Base-by-base conservation (phyloP, 225 moss, liverwort and hornwort species). In the Ulota crispa region DNA sequence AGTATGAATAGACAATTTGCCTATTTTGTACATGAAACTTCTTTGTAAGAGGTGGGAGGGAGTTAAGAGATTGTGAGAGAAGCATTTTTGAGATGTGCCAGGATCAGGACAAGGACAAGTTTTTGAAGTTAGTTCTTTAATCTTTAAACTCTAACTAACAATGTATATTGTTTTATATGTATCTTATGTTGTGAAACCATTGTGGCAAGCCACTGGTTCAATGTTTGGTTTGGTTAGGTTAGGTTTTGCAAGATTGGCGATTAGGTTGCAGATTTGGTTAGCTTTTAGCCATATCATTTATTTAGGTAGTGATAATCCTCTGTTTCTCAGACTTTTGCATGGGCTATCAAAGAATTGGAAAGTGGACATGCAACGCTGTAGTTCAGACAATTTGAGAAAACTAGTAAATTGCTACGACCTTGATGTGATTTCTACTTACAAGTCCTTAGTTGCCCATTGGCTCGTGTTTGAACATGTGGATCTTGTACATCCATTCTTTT, bases 341-440 rank as follows among this genome's bases (percentile, higher is more conserved):
- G 0, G 39, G 21, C 3, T 39, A 1, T 21, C 2, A 0, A 39
- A 66, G 37, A 37, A 37, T 37, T 37, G 37, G 31, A 66, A 66
- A 66, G 6, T 39, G 0, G 11, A 39, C 23, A 21, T 66, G 0
- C 2, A 1, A 2, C 5, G 1, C 1, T 37, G 23, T 8, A 66
- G 1, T 34, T 8, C 2, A 2, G 11, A 66, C 1, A 66, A 4
- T 34, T 10, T 37, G 9, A 9, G 11, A n/a, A 66, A 66, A 37
- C 37, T 0, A 21, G 23, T 37, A 0, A 21, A 23, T 0, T 66
- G 5, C 23, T 66, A 36, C 0, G 2, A 39, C 21, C 4, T 0
- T 0, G 1, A 66, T 2, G 23, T 39, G 3, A 37, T 11, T 1
- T 2, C 0, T 8, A n/a, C 37, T 6, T 68, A 24, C 0, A 68